Conservation (phyloP, 352 stramenopile genomes). For the Globisporangium spiculum region DNA sequence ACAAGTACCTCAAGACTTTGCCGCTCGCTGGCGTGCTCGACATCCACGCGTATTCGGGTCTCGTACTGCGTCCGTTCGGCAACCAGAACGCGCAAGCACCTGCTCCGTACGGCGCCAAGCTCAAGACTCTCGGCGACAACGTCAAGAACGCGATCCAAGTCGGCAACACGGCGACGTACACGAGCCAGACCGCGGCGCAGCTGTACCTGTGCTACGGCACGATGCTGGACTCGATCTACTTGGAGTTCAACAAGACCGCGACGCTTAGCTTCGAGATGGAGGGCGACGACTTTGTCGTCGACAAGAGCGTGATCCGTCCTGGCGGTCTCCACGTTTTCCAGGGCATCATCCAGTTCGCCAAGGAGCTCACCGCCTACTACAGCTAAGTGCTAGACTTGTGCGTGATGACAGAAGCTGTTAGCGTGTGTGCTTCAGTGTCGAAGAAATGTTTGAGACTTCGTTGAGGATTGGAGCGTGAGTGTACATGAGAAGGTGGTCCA, state of each 20-base stretch:
- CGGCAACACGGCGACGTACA: constrained; percentile 20
- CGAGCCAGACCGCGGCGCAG: constrained; percentile 18
- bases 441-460: background rate
- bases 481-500: background rate
- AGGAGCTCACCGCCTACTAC: constrained; percentile 23
- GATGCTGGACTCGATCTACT: constrained; percentile 27
- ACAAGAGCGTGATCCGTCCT: constrained; percentile 19
- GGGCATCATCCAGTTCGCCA: constrained; percentile 23
- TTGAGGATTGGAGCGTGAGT: background rate
- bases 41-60: constrained; percentile 26
- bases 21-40: constrained; percentile 22
- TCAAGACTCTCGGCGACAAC: constrained; percentile 17
- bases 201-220: constrained; percentile 26
- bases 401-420: background rate
- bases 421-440: background rate
- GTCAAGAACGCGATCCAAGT: constrained; percentile 20
- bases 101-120: constrained; percentile 16
- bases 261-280: constrained; percentile 28
- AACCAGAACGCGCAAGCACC: constrained; percentile 14
- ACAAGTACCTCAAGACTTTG: constrained; percentile 21
- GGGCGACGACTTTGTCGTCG: constrained; percentile 23
- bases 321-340: constrained; percentile 24
- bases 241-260: constrained; percentile 19
- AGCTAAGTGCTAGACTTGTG: constrained; percentile 8
- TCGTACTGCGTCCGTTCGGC: constrained; percentile 24